A percentile compares a stretch with the other conserved stretches of the same genome.
Conservation (phyloP, 2,329 filamentous ascomycete genomes). For the Paecilomyces sp. region DNA sequence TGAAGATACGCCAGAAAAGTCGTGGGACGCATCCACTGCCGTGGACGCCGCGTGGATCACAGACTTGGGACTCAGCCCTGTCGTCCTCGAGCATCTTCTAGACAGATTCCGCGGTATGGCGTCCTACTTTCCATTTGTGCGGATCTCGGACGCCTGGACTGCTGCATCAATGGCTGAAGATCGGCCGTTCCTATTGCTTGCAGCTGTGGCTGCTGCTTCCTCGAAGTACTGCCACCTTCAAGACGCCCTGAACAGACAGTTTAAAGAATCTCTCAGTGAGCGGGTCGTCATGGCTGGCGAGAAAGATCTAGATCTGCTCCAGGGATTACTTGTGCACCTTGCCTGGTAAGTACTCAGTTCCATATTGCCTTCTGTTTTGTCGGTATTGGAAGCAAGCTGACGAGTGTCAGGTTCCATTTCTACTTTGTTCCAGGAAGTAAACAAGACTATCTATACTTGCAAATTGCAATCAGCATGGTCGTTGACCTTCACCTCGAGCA, state of each 20-base stretch:
- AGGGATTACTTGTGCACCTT: slow-evolving; percentile 18
- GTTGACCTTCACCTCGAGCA: slow-evolving; percentile 12
- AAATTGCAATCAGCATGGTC: slow-evolving; percentile 13
- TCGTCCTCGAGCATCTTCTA: slow-evolving; percentile 8
- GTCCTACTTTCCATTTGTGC: slow-evolving; percentile 10
- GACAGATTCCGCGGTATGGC: slow-evolving; percentile 9
- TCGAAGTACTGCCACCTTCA: slow-evolving; percentile 6
- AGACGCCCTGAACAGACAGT: slow-evolving; percentile 4
- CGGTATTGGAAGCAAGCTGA: slow-evolving; percentile 1
- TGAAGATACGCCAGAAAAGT: too few species aligned
- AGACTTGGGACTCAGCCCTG: background rate
- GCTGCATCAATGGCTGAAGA: slow-evolving; percentile 9
- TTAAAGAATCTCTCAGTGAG: slow-evolving; percentile 7
- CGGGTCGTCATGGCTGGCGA: slow-evolving; percentile 9
- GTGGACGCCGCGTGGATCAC: slow-evolving; percentile 3
- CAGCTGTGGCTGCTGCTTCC: slow-evolving; percentile 9
- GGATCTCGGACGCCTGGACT: slow-evolving; percentile 5
- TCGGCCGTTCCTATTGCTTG: slow-evolving; percentile 11
- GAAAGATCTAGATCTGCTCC: slow-evolving; percentile 18
- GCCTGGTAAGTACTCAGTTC: slow-evolving; percentile 10
- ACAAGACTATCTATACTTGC: slow-evolving; percentile 12
- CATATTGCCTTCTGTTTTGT: background rate
- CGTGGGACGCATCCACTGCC: too few species aligned
- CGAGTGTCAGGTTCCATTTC: slow-evolving; percentile 9
- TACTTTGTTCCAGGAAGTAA: slow-evolving; percentile 12